phyloP scores from a whole-genome alignment of 1,284 basidiomycete species.

The Sanguinoderma infundibulare region DNA sequence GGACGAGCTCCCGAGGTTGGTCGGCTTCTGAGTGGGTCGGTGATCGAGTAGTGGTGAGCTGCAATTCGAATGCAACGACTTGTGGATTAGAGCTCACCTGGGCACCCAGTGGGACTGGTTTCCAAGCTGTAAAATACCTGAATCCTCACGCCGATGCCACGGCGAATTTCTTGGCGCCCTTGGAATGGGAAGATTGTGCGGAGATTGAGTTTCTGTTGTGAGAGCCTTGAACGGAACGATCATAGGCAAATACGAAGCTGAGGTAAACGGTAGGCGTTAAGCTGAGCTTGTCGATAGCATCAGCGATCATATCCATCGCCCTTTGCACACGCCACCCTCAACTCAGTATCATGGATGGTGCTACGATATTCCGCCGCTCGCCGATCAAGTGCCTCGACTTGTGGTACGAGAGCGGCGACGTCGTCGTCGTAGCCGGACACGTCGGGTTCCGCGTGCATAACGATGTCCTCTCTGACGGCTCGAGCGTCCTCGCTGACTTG shows the following conservation, averaged over 20 bases:
- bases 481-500: background rate
- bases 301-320: background rate
- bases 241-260: too few relatives aligned
- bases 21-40: background rate
- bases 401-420: background rate
- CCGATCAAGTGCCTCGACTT: background rate
- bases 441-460: constrained; percentile 3
- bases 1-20: background rate
- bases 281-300: background rate
- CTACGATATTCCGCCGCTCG: background rate
- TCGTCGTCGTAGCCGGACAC: background rate
- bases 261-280: background rate
- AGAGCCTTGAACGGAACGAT: background rate
- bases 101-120: too few relatives aligned
- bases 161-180: background rate
- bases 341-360: background rate
- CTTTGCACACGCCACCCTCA: background rate
- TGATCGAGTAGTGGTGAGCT: too few relatives aligned
- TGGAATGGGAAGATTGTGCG: background rate
- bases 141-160: too few relatives aligned
- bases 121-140: too few relatives aligned
- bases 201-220: background rate
- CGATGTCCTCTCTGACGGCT: constrained; percentile 1
- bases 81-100: too few relatives aligned
- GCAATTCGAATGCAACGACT: too few relatives aligned